Percentiles rank a stretch among this genome's conserved stretches.
Evolutionary conservation across 2,329 filamentous ascomycete genomes (phyloP).

Genomic region (Fusarium sp.): DNA sequence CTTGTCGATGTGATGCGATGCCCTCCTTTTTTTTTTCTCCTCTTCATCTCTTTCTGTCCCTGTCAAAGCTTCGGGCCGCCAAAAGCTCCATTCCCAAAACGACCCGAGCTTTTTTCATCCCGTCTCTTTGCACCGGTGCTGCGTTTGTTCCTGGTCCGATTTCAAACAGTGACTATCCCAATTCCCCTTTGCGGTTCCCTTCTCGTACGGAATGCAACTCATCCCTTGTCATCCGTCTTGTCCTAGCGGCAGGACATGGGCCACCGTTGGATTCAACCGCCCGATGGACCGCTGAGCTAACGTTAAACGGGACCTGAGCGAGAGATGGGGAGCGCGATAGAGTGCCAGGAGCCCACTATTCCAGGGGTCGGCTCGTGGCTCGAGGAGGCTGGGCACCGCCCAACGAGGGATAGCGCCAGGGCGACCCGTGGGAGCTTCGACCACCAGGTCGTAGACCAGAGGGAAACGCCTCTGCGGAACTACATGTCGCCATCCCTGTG

Average conservation of each 20-base stretch:
- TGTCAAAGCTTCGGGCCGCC: conserved; percentile 21
- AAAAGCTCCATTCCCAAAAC: conserved; percentile 15
- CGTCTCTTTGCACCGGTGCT: background rate
- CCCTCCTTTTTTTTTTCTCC: background rate
- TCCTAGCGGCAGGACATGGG: conserved; percentile 32
- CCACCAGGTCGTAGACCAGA: conserved; percentile 18
- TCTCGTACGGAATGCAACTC: conserved; percentile 25
- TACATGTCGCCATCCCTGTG: conserved; percentile 34
- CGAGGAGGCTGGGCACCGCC: conserved; percentile 28
- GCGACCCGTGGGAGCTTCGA: conserved; percentile 8
- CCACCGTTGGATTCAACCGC: conserved; percentile 38
- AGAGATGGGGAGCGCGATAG: conserved; percentile 6
- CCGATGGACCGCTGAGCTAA: conserved; percentile 21
- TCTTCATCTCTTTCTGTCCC: background rate
- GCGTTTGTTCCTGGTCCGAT: conserved; percentile 5
- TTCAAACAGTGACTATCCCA: conserved; percentile 15
- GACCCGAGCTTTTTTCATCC: conserved; percentile 27
- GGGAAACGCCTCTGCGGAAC: conserved; percentile 17
- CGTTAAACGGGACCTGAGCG: conserved; percentile 13
- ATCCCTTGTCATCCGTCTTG: conserved; percentile 28
- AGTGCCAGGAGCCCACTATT: conserved; percentile 14
- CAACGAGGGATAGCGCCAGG: conserved; percentile 35
- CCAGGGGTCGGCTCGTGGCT: conserved; percentile 33
- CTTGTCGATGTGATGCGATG: background rate
- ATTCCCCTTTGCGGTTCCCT: conserved; percentile 15